phyloP scores from a whole-genome alignment of 768 basidiomycete genomes.

The Galerina sulciceps region DNA sequence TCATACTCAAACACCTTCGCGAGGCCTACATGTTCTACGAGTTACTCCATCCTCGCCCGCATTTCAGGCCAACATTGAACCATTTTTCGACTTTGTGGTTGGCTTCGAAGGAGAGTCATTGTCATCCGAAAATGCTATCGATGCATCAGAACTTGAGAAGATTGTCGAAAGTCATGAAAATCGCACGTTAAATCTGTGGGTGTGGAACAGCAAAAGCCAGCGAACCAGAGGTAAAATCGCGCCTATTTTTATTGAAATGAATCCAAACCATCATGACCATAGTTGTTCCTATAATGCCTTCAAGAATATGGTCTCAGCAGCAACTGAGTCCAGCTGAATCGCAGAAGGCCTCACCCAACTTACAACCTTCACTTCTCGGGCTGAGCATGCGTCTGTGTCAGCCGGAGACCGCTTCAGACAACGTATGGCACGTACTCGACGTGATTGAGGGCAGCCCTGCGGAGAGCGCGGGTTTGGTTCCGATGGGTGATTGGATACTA shows the following conservation, averaged over 20 bases:
- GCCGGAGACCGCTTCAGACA: slow-evolving; percentile 86
- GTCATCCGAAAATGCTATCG: slow-evolving; percentile 57
- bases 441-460: slow-evolving; percentile 96
- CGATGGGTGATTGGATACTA: slow-evolving; percentile 70
- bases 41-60: slow-evolving; percentile 92
- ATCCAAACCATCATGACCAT: slow-evolving; percentile 3
- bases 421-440: slow-evolving; percentile 98
- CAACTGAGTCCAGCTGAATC: slow-evolving; percentile 36
- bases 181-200: slow-evolving; percentile 65
- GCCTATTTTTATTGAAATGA: background rate
- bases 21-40: slow-evolving; percentile 84
- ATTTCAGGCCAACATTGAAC: slow-evolving; percentile 80
- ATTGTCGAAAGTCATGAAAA: slow-evolving; percentile 87
- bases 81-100: slow-evolving; percentile 97
- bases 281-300: slow-evolving; percentile 89
- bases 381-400: slow-evolving; percentile 93
- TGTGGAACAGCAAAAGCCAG: slow-evolving; percentile 85
- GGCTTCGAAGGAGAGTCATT: slow-evolving; percentile 79
- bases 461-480: slow-evolving; percentile 94
- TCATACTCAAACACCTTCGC: slow-evolving; percentile 51
- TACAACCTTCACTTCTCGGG: slow-evolving; percentile 90
- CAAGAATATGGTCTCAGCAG: slow-evolving; percentile 77
- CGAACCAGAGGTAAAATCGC: slow-evolving; percentile 61
- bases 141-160: slow-evolving; percentile 72
- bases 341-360: slow-evolving; percentile 42